Evolutionary conservation across 164 flowering plant genomes (phyloP).

Genomic region (Umbilicus rupestris): DNA sequence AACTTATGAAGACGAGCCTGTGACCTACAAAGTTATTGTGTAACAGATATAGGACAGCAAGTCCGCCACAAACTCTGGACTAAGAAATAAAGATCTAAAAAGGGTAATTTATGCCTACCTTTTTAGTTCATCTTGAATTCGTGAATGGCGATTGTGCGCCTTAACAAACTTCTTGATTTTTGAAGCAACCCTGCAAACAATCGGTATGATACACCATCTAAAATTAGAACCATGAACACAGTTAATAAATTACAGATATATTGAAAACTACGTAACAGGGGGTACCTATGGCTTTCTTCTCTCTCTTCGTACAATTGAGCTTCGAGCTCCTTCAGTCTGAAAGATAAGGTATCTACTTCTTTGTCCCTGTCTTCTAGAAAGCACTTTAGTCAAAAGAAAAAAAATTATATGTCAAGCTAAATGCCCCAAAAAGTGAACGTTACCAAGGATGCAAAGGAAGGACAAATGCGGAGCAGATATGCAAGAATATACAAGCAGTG

Average conservation of each 20-base stretch:
- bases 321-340: slow-evolving; percentile 3
- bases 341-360: slow-evolving; percentile 1
- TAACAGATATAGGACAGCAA: background rate
- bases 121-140: slow-evolving; percentile 6
- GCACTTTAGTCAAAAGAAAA: background rate
- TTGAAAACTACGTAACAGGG: no score
- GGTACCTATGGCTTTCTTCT: slow-evolving; percentile 1
- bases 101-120: no score
- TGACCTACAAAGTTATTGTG: slow-evolving; percentile 2
- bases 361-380: slow-evolving; percentile 1
- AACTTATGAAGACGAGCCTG: slow-evolving; percentile 5
- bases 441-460: background rate
- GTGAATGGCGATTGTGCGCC: slow-evolving; percentile 5
- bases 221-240: background rate
- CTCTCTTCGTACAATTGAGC: background rate
- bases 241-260: no score
- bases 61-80: background rate
- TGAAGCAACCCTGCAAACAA: slow-evolving; percentile 1
- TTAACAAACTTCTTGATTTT: slow-evolving; percentile 7
- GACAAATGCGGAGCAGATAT: no score
- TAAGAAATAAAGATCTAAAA: no score
- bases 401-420: background rate
- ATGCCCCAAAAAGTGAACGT: background rate
- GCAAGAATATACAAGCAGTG: no score
- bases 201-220: background rate